These are phyloP conservation scores for Komagataella kurtzmanii DNA, from an alignment of 805 yeast genomes.

Conservation along the genomic window DNA sequence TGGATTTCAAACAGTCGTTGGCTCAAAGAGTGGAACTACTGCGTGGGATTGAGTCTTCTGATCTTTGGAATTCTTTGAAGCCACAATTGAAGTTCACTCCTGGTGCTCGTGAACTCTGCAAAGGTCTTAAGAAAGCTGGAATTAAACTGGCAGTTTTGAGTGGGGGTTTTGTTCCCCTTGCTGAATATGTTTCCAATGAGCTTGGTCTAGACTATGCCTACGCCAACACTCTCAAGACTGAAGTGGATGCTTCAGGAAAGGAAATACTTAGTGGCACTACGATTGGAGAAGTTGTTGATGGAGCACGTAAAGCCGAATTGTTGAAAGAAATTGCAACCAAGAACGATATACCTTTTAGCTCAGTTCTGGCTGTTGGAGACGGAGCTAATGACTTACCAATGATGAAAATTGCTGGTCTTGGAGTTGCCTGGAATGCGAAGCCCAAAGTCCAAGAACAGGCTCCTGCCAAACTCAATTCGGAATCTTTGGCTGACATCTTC, in stretches of 20 bases:
- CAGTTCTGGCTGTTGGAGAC: conserved; percentile 83
- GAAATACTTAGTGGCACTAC: conserved; percentile 60
- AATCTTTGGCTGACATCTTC: conserved; percentile 59
- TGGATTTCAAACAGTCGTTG: conserved; percentile 79
- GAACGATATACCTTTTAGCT: conserved; percentile 33
- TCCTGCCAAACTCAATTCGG: conserved; percentile 67
- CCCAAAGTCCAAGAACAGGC: conserved; percentile 81
- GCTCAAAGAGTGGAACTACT: conserved; percentile 64
- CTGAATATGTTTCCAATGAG: conserved; percentile 52
- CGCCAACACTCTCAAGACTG: conserved; percentile 57
- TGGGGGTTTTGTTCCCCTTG: conserved; percentile 91
- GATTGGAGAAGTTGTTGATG: conserved; percentile 75
- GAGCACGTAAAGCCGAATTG: conserved; percentile 66
- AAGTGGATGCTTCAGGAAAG: conserved; percentile 23
- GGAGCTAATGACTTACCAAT: conserved; percentile 93
- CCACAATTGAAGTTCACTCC: conserved; percentile 60
- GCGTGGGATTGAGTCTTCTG: conserved; percentile 62
- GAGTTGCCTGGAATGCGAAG: conserved; percentile 96
- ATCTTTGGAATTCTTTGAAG: conserved; percentile 71
- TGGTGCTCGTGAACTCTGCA: conserved; percentile 68
- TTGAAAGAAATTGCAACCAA: conserved; percentile 45
- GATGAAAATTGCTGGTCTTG: conserved; percentile 88
- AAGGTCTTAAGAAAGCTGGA: conserved; percentile 45
- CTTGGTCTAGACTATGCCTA: conserved; percentile 75
- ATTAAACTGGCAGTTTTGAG: conserved; percentile 75